Conservation (phyloP, 192 early-diverging fungal genomes). For the Podila verticillata region DNA sequence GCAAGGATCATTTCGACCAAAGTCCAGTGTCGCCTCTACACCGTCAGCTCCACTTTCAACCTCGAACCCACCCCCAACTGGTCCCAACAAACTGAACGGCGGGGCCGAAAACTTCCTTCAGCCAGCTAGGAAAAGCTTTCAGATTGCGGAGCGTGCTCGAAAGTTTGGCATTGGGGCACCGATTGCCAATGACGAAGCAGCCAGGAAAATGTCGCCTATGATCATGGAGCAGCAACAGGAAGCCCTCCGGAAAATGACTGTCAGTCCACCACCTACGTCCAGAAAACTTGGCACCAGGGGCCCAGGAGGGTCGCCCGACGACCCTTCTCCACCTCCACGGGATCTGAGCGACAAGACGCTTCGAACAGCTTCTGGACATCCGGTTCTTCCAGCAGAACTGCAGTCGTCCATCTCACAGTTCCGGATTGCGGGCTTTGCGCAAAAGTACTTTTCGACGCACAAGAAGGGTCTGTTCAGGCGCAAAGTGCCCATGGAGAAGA, state of each 20-base stretch:
- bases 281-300: neutral
- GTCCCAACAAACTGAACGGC: neutral
- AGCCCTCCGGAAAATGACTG: conserved; percentile 39
- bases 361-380: conserved; percentile 25
- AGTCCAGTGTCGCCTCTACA: neutral
- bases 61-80: conserved; percentile 24
- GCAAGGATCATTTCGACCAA: conserved; percentile 11
- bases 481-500: conserved; percentile 88
- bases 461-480: conserved; percentile 86
- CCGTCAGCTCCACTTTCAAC: conserved; percentile 14
- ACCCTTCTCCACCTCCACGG: neutral
- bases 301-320: neutral
- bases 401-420: conserved; percentile 82
- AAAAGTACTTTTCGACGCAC: conserved; percentile 91
- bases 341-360: conserved; percentile 1
- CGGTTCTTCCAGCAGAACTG: conserved; percentile 62
- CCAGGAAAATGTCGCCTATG: conserved; percentile 48
- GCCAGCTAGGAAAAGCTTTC: conserved; percentile 49
- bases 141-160: conserved; percentile 53
- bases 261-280: conserved; percentile 27
- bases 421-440: conserved; percentile 87
- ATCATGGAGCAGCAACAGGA: conserved; percentile 50
- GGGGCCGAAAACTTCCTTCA: conserved; percentile 16
- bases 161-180: conserved; percentile 56
- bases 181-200: conserved; percentile 51